Percentiles rank a stretch among this genome's conserved stretches.
Evolutionary conservation across 176 grass and related monocot genomes (phyloP).

Genomic region (Echinochloa phyllopogon): DNA sequence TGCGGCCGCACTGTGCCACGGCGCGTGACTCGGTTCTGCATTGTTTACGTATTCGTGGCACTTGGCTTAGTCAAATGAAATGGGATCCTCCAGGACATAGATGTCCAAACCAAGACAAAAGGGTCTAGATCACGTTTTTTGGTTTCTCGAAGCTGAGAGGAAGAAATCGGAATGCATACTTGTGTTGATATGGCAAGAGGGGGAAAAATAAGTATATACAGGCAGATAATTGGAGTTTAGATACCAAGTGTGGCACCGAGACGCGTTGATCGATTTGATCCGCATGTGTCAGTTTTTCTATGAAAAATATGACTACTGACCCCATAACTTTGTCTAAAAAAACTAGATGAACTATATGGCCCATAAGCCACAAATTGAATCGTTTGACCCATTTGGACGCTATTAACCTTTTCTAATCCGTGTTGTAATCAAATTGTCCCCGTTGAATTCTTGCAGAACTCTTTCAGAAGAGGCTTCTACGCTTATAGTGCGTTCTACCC

Average conservation of each 20-base stretch:
- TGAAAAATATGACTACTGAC: neutral
- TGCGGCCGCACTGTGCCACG: neutral
- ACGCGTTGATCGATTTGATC: neutral
- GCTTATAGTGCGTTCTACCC: neutral
- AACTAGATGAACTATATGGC: neutral
- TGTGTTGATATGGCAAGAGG: neutral
- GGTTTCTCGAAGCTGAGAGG: neutral
- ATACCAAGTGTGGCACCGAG: neutral
- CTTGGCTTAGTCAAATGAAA: neutral
- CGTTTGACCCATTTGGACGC: neutral
- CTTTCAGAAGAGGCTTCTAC: neutral
- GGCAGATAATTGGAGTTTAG: neutral
- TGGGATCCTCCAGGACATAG: conserved; percentile 1
- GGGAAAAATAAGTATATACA: neutral
- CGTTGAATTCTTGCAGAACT: neutral
- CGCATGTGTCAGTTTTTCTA: neutral
- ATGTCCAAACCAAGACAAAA: neutral
- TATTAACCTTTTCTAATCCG: neutral
- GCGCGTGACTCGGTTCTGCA: neutral
- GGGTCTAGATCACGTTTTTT: neutral
- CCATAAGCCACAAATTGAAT: neutral
- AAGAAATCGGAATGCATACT: neutral
- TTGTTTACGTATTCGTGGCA: neutral
- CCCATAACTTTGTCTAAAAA: neutral
- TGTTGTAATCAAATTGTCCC: neutral